Base-by-base conservation (phyloP, 2,329 filamentous ascomycete species). In the Davidsoniella australis region DNA sequence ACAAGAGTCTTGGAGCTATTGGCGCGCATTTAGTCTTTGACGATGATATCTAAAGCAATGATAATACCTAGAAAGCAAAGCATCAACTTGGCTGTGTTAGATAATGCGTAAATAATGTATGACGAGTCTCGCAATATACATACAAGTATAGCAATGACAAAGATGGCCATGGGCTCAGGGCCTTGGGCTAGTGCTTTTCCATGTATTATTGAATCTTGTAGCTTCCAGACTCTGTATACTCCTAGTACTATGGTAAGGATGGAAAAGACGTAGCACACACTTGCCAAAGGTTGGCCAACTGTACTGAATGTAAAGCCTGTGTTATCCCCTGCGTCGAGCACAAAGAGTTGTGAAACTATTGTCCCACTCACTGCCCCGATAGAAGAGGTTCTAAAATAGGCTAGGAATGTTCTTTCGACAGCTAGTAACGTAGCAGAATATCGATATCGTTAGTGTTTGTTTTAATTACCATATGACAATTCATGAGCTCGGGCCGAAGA, bases 401-500 rank as follows among this genome's bases (percentile, higher is more conserved):
- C 79, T 16, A 87, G 72, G 58, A 80, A 87, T 16, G 82, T 87
- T 50, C 82, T 69, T 62, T 87, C 81, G 49, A 85, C 72, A 37
- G 82, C 82, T 85, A 42, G 45, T 9, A 16, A 5, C 5, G 17
- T 7, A 5, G 20, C 20, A 23, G 20, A 5, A 23, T 23, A 23
- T 23, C 20, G 29, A 12, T 33, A 33, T 29, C 3, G 26, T 49
- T 38, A 49, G 47, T 36, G 41, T 20, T 41, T 47, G 16, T 20
- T 16, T 23, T 20, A 5, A n/a, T n/a, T 9, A 3, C 3, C 23
- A 41, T 16, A 3, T 18, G 20, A 33, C 14, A 40, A n/a, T 9
- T 14, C 23, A 26, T 12, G 14, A 16, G 26, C 39, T 29, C 16
- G 20, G 23, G 18, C 45, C 18, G 17, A 40, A n/a, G 20, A 40